These are phyloP conservation scores for Coemansia sp. DNA, from an alignment of 192 early-diverging fungal species.

Conservation along the genomic window DNA sequence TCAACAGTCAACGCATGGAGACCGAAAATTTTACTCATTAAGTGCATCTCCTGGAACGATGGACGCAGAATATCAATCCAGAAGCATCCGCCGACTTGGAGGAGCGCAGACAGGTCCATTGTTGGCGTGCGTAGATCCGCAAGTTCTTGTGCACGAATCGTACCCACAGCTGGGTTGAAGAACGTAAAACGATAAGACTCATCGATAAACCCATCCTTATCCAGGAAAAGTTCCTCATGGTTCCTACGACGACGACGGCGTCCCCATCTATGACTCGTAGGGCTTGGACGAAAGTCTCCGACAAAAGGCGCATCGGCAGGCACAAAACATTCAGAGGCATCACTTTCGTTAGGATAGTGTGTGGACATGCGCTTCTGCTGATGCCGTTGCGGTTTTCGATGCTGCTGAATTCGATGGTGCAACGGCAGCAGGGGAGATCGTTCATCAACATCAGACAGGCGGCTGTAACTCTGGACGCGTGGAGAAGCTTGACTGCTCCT, in stretches of 20 bases:
- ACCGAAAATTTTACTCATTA: slow-evolving; percentile 65
- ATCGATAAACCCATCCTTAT: slow-evolving; percentile 55
- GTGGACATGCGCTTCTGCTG: not conserved
- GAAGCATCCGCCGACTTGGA: slow-evolving; percentile 60
- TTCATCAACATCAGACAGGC: slow-evolving; percentile 18
- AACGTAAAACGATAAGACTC: slow-evolving; percentile 66
- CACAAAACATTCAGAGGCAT: slow-evolving; percentile 17
- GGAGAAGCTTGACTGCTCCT: slow-evolving; percentile 7
- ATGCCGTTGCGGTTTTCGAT: not conserved
- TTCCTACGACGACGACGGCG: slow-evolving; percentile 20
- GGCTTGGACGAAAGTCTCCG: not conserved
- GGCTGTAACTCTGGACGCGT: slow-evolving; percentile 12
- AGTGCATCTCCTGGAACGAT: slow-evolving; percentile 63
- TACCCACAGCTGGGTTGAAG: slow-evolving; percentile 65
- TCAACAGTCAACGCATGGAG: slow-evolving; percentile 84
- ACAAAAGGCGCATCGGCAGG: slow-evolving; percentile 28
- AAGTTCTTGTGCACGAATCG: slow-evolving; percentile 61
- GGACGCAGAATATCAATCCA: slow-evolving; percentile 76
- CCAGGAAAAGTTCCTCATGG: slow-evolving; percentile 53
- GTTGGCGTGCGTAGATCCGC: slow-evolving; percentile 51
- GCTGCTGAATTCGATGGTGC: not conserved
- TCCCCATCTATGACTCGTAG: not conserved
- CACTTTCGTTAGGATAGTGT: slow-evolving; percentile 12
- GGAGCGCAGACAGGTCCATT: slow-evolving; percentile 35
- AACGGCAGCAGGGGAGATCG: slow-evolving; percentile 23